Base-by-base conservation (phyloP, 352 stramenopile genomes). In the Globisporangium spiculum region DNA sequence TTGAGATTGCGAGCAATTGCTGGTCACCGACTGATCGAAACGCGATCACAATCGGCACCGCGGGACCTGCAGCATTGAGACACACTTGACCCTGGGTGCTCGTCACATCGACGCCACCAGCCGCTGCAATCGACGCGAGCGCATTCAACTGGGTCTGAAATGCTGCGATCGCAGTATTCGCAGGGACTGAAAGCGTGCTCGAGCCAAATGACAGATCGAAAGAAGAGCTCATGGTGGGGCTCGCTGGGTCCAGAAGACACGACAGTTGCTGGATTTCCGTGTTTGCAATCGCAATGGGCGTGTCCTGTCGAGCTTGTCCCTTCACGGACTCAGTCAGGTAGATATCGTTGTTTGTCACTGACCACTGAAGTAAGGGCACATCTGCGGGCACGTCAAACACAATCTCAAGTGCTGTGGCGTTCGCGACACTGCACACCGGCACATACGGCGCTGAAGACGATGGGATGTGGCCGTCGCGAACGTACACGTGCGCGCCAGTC, bases 371-470 rank as follows among this genome's bases (percentile, higher is more conserved):
- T 50, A 95, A 24, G 7, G 67, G 38, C 5, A 83, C 73, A 48
- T 93, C 83, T 0, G 48, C 52, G 1, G 84, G 82, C 1, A 75
- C 75, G 41, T 86, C 75, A 71, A 93, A 95, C n/a, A 91, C 76
- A 52, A 95, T 84, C 24, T 81, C 69, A 10, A 94, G 73, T 4
- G 53, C 48, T 4, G 32, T 62, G 0, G 77, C 63, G 14, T 74
- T 82, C 6, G 72, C 71, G 1, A 90, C 68, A 58, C 80, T 91
- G 54, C 88, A 95, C 9, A 95, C 83, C 1, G 83, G 77, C 26
- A 74, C 62, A 50, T 86, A 93, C 7, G 61, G 59, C 5, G 73
- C 68, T 3, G 69, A 67, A 4, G 67, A 54, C 7, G 76, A 65
- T 0, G 73, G 54, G 6, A 79, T 27, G 14, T 75, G 68, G n/a